Conservation (phyloP, 331 rosid species). For the Rhamnella rubrinervis region DNA sequence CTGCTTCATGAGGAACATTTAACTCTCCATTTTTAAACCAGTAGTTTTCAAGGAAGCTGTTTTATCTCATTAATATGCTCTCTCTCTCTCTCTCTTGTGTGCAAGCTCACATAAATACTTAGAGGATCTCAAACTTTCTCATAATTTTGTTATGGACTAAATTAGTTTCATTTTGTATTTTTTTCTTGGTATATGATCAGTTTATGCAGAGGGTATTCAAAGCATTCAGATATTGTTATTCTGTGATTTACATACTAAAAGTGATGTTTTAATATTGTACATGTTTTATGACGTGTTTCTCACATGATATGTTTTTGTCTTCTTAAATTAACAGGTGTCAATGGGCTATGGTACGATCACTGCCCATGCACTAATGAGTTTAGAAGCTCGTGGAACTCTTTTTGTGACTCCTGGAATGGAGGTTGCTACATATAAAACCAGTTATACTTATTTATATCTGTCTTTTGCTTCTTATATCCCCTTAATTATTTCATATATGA, state of each 20-base stretch:
- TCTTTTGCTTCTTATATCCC: slow-evolving; percentile 9
- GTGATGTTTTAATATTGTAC: background rate
- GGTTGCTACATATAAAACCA: slow-evolving; percentile 44
- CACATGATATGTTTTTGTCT: slow-evolving; percentile 5
- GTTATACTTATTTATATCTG: slow-evolving; percentile 7
- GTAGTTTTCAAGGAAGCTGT: background rate
- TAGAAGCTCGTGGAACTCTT: slow-evolving; percentile 94
- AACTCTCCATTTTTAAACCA: background rate
- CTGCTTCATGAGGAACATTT: background rate
- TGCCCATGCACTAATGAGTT: slow-evolving; percentile 72
- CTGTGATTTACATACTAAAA: background rate
- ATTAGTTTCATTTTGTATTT: background rate
- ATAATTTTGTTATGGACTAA: background rate
- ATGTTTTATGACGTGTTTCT: background rate
- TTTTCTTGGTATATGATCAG: too few relatives aligned
- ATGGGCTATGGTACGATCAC: slow-evolving; percentile 87
- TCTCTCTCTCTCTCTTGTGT: background rate
- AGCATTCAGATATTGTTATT: background rate
- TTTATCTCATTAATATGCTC: background rate
- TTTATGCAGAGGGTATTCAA: background rate
- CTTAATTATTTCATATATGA: slow-evolving; percentile 8
- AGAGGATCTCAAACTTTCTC: too few relatives aligned
- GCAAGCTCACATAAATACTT: too few relatives aligned
- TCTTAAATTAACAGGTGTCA: slow-evolving; percentile 57
- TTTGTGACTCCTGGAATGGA: slow-evolving; percentile 87